phyloP scores from a whole-genome alignment of 2,329 filamentous ascomycete genomes.

The Spiromastix sp. region DNA sequence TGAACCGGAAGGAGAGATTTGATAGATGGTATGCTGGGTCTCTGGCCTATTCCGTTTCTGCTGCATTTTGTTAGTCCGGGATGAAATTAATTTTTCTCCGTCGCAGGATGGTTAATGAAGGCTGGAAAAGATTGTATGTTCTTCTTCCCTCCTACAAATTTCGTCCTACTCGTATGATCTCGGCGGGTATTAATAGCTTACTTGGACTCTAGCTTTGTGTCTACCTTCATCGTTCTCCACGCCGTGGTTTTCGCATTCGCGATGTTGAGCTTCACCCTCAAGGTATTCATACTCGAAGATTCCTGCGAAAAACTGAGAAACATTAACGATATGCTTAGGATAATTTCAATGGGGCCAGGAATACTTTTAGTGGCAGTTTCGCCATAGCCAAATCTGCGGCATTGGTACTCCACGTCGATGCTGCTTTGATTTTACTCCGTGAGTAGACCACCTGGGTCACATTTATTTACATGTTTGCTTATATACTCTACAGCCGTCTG shows the following conservation, averaged over 20 bases:
- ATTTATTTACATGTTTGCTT: neutral
- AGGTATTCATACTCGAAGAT: constrained; percentile 35
- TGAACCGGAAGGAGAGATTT: constrained; percentile 61
- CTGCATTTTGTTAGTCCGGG: neutral
- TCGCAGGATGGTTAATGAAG: constrained; percentile 70
- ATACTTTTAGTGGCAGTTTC: constrained; percentile 64
- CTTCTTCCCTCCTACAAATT: neutral
- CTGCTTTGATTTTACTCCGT: constrained; percentile 65
- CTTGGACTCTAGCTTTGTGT: constrained; percentile 52
- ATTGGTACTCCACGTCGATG: constrained; percentile 69
- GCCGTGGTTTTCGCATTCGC: constrained; percentile 69
- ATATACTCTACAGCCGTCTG: constrained; percentile 49
- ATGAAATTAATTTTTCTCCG: constrained; percentile 2
- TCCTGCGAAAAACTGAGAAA: neutral
- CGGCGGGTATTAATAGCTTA: constrained; percentile 1
- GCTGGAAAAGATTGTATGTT: constrained; percentile 66
- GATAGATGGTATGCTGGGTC: constrained; percentile 48
- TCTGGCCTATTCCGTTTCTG: too few species aligned
- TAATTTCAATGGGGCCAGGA: constrained; percentile 54
- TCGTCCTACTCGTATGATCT: neutral
- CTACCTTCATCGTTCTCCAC: constrained; percentile 63
- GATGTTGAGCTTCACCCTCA: constrained; percentile 68
- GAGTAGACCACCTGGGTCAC: constrained; percentile 1
- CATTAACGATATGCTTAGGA: constrained; percentile 32
- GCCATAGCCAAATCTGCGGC: constrained; percentile 67